These are phyloP conservation scores for Dictyostelium firmibasis DNA, from an alignment of 78 protist genomes.

Conservation along the genomic window DNA sequence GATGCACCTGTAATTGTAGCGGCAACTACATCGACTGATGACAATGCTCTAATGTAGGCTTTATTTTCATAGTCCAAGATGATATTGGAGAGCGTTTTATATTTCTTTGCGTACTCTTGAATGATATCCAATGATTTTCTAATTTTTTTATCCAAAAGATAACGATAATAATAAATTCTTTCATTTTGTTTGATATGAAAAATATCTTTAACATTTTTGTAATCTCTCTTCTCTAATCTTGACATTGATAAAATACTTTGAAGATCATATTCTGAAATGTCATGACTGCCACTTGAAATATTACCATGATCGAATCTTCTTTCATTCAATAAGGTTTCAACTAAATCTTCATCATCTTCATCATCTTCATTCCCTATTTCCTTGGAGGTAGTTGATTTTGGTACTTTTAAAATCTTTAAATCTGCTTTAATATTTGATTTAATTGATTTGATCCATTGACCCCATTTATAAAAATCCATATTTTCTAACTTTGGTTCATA, in stretches of 20 bases:
- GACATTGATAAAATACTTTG: neutral
- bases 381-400: neutral
- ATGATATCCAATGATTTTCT: neutral
- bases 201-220: neutral
- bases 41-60: neutral
- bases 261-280: neutral
- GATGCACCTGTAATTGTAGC: conserved; percentile 62
- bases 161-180: conserved; percentile 3
- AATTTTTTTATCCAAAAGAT: conserved; percentile 1
- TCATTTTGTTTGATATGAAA: neutral
- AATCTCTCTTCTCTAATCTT: conserved; percentile 7
- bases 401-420: neutral
- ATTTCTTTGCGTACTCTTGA: neutral
- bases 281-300: neutral
- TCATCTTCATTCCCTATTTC: conserved; percentile 22
- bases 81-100: neutral
- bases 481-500: neutral
- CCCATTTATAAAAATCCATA: neutral
- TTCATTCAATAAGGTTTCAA: neutral
- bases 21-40: conserved; percentile 20
- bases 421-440: neutral
- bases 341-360: conserved; percentile 32
- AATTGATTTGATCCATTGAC: neutral
- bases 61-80: conserved; percentile 34
- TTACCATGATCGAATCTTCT: conserved; percentile 15